These are phyloP conservation scores for Cutaneotrichosporon mucoides DNA, from an alignment of 1,284 basidiomycete genomes.

Conservation along the genomic window DNA sequence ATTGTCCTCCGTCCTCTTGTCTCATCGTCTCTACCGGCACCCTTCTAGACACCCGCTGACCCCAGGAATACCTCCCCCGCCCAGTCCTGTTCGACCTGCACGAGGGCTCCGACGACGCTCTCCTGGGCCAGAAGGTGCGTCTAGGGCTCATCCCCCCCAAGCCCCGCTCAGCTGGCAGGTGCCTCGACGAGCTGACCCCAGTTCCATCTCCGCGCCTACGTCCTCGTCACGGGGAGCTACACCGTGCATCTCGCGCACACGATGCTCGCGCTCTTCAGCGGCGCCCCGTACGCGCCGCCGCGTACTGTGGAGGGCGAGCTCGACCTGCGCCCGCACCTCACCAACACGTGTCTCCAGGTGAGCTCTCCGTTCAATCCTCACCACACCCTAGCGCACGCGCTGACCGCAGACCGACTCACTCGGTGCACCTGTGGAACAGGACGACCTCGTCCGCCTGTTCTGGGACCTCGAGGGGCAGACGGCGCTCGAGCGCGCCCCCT, in stretches of 20 bases:
- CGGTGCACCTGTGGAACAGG: constrained; percentile 46
- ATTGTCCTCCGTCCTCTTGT: too few species aligned
- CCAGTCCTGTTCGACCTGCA: constrained; percentile 73
- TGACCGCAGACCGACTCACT: constrained; percentile 51
- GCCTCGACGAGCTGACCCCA: constrained; percentile 6
- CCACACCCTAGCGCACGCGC: not conserved
- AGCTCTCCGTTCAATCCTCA: constrained; percentile 1
- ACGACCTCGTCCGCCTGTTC: constrained; percentile 61
- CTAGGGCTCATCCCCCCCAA: too few species aligned
- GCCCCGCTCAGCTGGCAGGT: too few species aligned
- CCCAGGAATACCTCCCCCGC: constrained; percentile 70
- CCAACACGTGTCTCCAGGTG: constrained; percentile 90
- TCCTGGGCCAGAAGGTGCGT: constrained; percentile 64
- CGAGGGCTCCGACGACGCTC: not conserved
- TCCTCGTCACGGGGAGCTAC: constrained; percentile 73
- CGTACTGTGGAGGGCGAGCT: constrained; percentile 29
- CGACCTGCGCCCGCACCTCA: constrained; percentile 78
- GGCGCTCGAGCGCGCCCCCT: constrained; percentile 35
- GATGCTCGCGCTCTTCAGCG: constrained; percentile 81
- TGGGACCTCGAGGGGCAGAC: constrained; percentile 68
- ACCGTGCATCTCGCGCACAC: constrained; percentile 73
- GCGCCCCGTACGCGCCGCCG: constrained; percentile 60
- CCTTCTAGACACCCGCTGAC: too few species aligned
- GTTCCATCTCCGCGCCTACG: constrained; percentile 95
- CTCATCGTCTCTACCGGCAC: too few species aligned